Evolutionary conservation across 2,329 filamentous ascomycete genomes (phyloP).

Genomic region (Malbranchea zuffiana): DNA sequence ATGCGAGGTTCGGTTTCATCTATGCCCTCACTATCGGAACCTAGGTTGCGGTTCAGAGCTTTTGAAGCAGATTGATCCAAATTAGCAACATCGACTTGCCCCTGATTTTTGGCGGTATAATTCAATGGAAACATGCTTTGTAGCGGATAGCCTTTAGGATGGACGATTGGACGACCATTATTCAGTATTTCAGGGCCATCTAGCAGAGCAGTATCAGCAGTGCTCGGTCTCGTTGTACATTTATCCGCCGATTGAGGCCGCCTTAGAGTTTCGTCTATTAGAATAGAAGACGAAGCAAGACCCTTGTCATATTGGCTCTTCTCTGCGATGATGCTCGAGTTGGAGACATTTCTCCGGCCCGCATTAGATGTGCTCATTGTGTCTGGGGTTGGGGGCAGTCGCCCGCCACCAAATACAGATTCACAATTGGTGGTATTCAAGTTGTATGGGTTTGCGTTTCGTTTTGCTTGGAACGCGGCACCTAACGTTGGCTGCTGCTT

Average conservation of each 20-base stretch:
- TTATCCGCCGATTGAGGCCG: conserved; percentile 28
- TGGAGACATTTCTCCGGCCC: conserved; percentile 24
- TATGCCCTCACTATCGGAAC: not conserved
- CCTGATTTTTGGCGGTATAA: conserved; percentile 4
- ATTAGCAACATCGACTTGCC: conserved; percentile 10
- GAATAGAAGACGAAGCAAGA: conserved; percentile 11
- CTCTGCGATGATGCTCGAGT: conserved; percentile 25
- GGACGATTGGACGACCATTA: conserved; percentile 16
- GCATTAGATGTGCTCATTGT: conserved; percentile 34
- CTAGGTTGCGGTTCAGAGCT: not conserved
- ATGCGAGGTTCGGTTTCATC: not conserved
- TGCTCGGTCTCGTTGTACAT: conserved; percentile 23
- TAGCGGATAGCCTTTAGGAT: conserved; percentile 17
- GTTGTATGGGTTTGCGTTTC: conserved; percentile 12
- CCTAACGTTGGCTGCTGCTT: conserved; percentile 15
- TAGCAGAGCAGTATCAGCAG: conserved; percentile 21
- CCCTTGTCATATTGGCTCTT: conserved; percentile 19
- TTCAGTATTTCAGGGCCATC: conserved; percentile 25
- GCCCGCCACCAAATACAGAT: conserved; percentile 25
- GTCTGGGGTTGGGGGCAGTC: conserved; percentile 33
- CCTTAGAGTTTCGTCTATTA: conserved; percentile 17
- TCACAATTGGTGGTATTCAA: not conserved
- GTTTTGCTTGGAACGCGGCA: conserved; percentile 19
- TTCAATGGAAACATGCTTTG: conserved; percentile 23
- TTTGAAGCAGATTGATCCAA: not conserved